Base-by-base conservation (phyloP, 768 basidiomycete genomes). In the Mycena haematopus region DNA sequence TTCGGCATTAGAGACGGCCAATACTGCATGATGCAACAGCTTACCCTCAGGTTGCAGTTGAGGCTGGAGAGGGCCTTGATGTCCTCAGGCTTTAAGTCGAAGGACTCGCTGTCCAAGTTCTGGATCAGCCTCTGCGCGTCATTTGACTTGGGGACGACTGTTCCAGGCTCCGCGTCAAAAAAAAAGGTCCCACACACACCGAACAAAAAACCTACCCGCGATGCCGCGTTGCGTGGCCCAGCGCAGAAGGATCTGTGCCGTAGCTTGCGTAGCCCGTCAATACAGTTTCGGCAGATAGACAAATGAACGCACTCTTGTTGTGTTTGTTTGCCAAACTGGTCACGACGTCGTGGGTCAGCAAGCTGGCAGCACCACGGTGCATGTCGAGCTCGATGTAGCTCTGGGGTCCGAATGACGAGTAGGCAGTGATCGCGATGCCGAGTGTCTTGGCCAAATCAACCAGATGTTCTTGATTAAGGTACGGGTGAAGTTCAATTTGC, bases 191-290 rank as follows among this genome's bases (percentile, higher is more conserved):
- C 51, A 53, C 40, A 52, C 8, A 45, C 11, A 13, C 51, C 50
- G 24, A 53, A 24, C 24, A 9, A 52, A 36, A 42, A 40, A 59
- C 58, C 2, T 13, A 59, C 58, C 86, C 35, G 87, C 86, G 62
- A 92, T 80, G 11, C 84, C 86, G 38, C 85, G 86, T 69, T 92
- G 89, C 15, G 88, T 89, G 2, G 90, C 85, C 92, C 92, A 94
- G 66, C 90, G 83, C 56, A 94, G 82, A 40, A 93, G 76, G 24
- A 93, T 84, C 73, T 93, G 90, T 8, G 90, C 89, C 5, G 85
- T 72, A 46, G 81, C 80, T 52, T 52, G 33, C 74, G 64, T 83
- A 82, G 52, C 46, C 38, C 46, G 51, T 65, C 35, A 53, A 50
- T 6, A 47, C 29, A 22, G 15, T 53, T 61, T 55, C 3, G 22